phyloP scores from a whole-genome alignment of 495 filamentous ascomycete species.

The Peziza echinospora region DNA sequence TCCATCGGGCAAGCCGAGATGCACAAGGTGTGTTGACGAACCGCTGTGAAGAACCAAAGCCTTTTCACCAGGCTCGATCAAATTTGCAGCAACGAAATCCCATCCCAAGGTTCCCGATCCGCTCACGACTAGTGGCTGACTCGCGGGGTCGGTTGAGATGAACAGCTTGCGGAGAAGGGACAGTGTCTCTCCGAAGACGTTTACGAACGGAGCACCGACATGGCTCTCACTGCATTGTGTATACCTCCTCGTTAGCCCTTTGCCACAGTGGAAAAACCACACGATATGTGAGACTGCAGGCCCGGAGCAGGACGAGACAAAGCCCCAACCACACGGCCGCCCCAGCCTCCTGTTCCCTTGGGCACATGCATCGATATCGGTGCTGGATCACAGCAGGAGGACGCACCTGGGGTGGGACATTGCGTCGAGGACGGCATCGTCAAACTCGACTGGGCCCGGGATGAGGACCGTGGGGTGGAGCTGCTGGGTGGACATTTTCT shows the following conservation, averaged over 20 bases:
- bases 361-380: background rate
- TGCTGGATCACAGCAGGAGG: background rate
- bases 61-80: conserved; percentile 70
- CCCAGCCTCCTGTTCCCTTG: background rate
- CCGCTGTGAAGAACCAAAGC: conserved; percentile 71
- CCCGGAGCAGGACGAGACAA: too few relatives aligned
- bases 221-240: conserved; percentile 61
- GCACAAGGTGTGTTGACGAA: too few relatives aligned
- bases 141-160: conserved; percentile 55
- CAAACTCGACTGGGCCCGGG: conserved; percentile 93
- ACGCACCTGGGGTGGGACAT: conserved; percentile 86
- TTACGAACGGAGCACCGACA: conserved; percentile 69
- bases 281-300: too few relatives aligned
- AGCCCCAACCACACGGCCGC: conserved; percentile 47
- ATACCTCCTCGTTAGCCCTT: background rate
- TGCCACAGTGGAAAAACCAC: background rate
- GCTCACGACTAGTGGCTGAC: conserved; percentile 81
- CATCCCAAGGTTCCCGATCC: conserved; percentile 91
- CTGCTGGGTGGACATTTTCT: background rate
- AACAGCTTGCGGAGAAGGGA: conserved; percentile 79
- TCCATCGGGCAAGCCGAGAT: too few relatives aligned
- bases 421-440: conserved; percentile 83
- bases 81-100: conserved; percentile 83
- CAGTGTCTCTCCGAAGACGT: conserved; percentile 73
- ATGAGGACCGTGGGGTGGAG: conserved; percentile 42